Conservation (phyloP, 257 asterid species). For the Plantago ovata region DNA sequence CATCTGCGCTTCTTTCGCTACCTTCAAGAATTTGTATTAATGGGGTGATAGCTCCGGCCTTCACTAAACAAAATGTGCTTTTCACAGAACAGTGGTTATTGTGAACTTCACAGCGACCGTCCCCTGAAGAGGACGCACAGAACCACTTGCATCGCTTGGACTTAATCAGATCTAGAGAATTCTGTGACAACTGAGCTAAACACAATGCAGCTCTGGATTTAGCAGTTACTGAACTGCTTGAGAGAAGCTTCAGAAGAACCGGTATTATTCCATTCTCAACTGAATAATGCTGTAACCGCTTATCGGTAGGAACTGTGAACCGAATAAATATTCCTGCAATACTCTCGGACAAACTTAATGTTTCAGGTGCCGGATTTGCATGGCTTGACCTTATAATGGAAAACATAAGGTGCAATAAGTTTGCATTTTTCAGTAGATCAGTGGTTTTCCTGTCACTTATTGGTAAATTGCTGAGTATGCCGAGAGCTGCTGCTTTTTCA, state of each 20-base stretch:
- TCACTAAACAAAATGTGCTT: constrained; percentile 62
- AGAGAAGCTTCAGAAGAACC: constrained; percentile 52
- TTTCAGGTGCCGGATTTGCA: constrained; percentile 20
- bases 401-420: constrained; percentile 42
- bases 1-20: constrained; percentile 55
- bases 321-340: constrained; percentile 51
- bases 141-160: constrained; percentile 62
- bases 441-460: constrained; percentile 49
- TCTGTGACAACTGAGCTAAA: constrained; percentile 69
- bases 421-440: constrained; percentile 43
- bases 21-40: constrained; percentile 49
- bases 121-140: constrained; percentile 43
- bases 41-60: constrained; percentile 50
- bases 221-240: constrained; percentile 37
- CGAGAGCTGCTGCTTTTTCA: constrained; percentile 72
- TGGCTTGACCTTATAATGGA: constrained; percentile 28
- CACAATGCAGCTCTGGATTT: constrained; percentile 56
- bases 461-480: constrained; percentile 66
- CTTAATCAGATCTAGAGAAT: constrained; percentile 38
- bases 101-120: constrained; percentile 55
- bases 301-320: constrained; percentile 61
- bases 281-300: constrained; percentile 55
- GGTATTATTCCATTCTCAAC: constrained; percentile 53
- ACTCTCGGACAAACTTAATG: constrained; percentile 40
- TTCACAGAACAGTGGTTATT: constrained; percentile 46